These are phyloP conservation scores for Paulownia fortunei DNA, from an alignment of 257 asterid species.

Conservation along the genomic window DNA sequence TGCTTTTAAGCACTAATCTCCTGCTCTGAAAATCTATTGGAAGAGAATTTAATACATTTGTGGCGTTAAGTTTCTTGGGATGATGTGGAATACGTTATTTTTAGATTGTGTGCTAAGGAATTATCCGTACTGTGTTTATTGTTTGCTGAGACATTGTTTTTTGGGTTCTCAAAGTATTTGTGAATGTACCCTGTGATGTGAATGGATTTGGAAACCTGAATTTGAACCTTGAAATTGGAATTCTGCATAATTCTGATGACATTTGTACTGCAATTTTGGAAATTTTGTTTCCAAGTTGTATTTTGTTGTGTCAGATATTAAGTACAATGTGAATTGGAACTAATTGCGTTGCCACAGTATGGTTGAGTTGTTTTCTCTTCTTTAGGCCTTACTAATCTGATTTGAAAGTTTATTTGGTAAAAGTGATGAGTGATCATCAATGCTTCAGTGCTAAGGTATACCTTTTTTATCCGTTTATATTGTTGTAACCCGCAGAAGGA, in stretches of 20 bases:
- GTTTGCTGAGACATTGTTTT: too few relatives aligned
- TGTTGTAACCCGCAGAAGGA: conserved; percentile 55
- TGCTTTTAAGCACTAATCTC: too few relatives aligned
- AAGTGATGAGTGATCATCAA: background rate
- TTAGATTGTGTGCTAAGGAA: background rate
- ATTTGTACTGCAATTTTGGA: background rate
- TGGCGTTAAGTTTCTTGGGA: background rate
- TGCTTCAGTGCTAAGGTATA: background rate
- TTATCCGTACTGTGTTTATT: background rate
- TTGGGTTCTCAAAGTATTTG: background rate
- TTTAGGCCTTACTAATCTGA: background rate
- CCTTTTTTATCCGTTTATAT: background rate
- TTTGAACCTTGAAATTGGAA: background rate
- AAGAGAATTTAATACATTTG: too few relatives aligned
- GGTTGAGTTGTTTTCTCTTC: background rate
- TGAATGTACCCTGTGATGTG: background rate
- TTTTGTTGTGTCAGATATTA: background rate
- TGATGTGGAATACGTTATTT: background rate
- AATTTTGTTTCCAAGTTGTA: background rate
- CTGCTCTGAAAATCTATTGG: too few relatives aligned
- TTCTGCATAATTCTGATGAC: background rate
- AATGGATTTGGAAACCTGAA: background rate
- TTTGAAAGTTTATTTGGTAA: background rate
- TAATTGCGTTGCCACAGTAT: background rate
- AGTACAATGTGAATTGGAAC: background rate